Conservation (phyloP, 495 filamentous ascomycete species). For the Eremomyces bilateralis region DNA sequence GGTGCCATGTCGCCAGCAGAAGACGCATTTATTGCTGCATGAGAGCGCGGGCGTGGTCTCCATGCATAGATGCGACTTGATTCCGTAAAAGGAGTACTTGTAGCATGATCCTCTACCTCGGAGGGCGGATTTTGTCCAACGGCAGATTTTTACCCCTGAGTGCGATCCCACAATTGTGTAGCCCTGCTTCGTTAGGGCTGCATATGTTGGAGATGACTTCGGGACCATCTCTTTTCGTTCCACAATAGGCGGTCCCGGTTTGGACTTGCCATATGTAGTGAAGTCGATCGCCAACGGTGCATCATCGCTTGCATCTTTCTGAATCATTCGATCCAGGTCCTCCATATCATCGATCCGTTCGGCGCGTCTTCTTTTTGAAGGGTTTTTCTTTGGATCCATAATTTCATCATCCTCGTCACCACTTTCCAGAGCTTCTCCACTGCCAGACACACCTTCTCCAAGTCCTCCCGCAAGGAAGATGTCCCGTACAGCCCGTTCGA, state of each 20-base stretch:
- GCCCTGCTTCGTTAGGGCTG: conserved; percentile 80
- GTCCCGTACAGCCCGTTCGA: conserved; percentile 49
- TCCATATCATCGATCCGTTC: conserved; percentile 53
- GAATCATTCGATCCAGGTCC: conserved; percentile 49
- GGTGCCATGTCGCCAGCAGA: conserved; percentile 95
- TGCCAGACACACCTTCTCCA: conserved; percentile 62
- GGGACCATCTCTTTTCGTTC: conserved; percentile 77
- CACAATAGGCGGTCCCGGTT: conserved; percentile 15
- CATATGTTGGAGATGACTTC: conserved; percentile 65
- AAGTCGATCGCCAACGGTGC: conserved; percentile 57
- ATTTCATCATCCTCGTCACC: conserved; percentile 31
- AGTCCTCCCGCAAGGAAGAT: conserved; percentile 36
- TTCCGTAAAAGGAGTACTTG: conserved; percentile 93
- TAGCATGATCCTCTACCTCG: conserved; percentile 89
- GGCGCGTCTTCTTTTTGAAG: conserved; percentile 21
- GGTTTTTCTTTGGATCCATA: conserved; percentile 15
- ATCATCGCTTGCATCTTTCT: conserved; percentile 6
- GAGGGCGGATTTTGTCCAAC: conserved; percentile 96
- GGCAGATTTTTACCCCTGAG: conserved; percentile 91
- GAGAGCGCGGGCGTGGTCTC: conserved; percentile 87
- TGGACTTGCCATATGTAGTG: conserved; percentile 33
- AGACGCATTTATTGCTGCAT: conserved; percentile 95
- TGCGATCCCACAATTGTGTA: conserved; percentile 90
- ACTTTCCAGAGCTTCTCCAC: conserved; percentile 64
- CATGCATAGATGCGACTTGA: conserved; percentile 90